These are phyloP conservation scores for Penicillium psychrosexuale DNA, from an alignment of 2,329 filamentous ascomycete species.

Conservation along the genomic window DNA sequence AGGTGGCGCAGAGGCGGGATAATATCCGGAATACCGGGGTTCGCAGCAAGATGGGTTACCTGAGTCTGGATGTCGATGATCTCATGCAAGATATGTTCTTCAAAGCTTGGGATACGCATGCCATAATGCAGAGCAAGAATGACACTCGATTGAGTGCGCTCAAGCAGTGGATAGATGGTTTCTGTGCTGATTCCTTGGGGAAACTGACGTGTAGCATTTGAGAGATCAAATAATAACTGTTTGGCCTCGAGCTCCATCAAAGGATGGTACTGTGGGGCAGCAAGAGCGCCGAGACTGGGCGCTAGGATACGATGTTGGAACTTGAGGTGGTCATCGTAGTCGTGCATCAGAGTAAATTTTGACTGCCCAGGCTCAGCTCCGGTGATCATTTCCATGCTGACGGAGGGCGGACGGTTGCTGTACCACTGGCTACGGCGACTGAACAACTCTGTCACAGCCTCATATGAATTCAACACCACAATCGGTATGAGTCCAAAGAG, in stretches of 20 bases:
- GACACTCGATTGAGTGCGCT: slow-evolving; percentile 52
- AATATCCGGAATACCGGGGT: slow-evolving; percentile 48
- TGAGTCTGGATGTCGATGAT: slow-evolving; percentile 48
- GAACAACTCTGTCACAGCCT: slow-evolving; percentile 40
- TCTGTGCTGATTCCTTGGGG: slow-evolving; percentile 13
- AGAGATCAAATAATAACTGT: slow-evolving; percentile 45
- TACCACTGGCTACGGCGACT: slow-evolving; percentile 44
- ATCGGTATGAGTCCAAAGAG: slow-evolving; percentile 36
- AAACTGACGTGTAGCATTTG: slow-evolving; percentile 21
- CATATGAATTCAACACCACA: slow-evolving; percentile 38
- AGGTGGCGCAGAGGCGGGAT: slow-evolving; percentile 46
- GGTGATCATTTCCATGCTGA: slow-evolving; percentile 42
- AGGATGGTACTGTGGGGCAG: slow-evolving; percentile 49
- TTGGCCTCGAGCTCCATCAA: slow-evolving; percentile 52
- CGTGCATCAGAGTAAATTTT: slow-evolving; percentile 45
- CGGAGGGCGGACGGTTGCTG: slow-evolving; percentile 39
- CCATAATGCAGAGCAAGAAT: slow-evolving; percentile 54
- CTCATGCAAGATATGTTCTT: slow-evolving; percentile 48
- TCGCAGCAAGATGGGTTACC: slow-evolving; percentile 48
- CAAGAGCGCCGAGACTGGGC: slow-evolving; percentile 49
- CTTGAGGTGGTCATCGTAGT: slow-evolving; percentile 52
- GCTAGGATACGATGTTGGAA: slow-evolving; percentile 47
- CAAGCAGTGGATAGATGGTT: slow-evolving; percentile 49
- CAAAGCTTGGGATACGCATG: slow-evolving; percentile 44
- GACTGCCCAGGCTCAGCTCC: slow-evolving; percentile 19